phyloP scores from a whole-genome alignment of 1,284 basidiomycete species.

The Cutaneotrichosporon sp. region DNA sequence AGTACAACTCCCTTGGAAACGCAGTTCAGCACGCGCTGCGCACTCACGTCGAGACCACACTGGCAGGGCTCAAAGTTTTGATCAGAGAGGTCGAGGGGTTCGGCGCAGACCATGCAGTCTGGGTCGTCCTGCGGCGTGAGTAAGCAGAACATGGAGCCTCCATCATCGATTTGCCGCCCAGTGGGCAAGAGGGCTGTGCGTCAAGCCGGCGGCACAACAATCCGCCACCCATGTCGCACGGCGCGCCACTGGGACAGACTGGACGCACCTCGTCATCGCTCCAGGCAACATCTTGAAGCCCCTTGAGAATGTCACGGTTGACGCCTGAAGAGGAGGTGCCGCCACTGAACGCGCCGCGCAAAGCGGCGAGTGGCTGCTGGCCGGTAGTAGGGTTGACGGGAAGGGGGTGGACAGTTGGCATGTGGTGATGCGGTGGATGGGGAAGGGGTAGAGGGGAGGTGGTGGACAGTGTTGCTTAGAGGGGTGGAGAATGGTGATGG shows the following conservation, averaged over 20 bases:
- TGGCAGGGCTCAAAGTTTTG: slow-evolving; percentile 99
- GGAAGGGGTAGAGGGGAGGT: slow-evolving; percentile 7
- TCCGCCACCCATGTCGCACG: not conserved
- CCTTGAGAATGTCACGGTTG: slow-evolving; percentile 52
- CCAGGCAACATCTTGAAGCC: slow-evolving; percentile 97
- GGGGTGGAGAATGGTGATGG: not conserved
- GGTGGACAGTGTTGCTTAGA: not conserved
- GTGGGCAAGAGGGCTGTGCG: slow-evolving; percentile 3
- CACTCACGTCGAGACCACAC: slow-evolving; percentile 90
- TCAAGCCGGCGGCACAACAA: not conserved
- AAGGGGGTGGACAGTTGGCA: slow-evolving; percentile 42
- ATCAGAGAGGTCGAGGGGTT: slow-evolving; percentile 98
- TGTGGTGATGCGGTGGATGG: slow-evolving; percentile 16
- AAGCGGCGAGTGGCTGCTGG: slow-evolving; percentile 39
- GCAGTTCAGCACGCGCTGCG: not conserved
- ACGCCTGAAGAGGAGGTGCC: slow-evolving; percentile 37
- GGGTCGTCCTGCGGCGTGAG: slow-evolving; percentile 73
- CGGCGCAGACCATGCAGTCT: slow-evolving; percentile 96
- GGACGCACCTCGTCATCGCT: slow-evolving; percentile 77
- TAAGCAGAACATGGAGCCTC: slow-evolving; percentile 2
- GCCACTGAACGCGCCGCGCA: slow-evolving; percentile 25
- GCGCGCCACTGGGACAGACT: not conserved
- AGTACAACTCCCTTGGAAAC: not conserved
- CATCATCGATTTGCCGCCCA: slow-evolving; percentile 8
- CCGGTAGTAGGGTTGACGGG: slow-evolving; percentile 51